Percentiles rank a stretch among this genome's conserved stretches.
These are phyloP conservation scores for Pyricularia sp. DNA, from an alignment of 2,329 filamentous ascomycete species.

Conservation along the genomic window DNA sequence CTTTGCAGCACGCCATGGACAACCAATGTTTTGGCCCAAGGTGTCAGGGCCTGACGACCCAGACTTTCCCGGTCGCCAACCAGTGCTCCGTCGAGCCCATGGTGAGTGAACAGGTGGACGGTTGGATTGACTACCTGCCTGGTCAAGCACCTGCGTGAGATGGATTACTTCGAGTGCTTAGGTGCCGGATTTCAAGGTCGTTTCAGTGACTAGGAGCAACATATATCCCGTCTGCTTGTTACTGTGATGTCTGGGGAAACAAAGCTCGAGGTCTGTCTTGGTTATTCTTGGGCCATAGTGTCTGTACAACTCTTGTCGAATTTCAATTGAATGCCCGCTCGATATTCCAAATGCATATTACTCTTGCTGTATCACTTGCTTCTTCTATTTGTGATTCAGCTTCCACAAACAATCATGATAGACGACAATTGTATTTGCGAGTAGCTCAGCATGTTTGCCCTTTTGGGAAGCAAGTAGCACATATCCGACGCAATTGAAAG, in stretches of 20 bases:
- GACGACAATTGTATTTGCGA: neutral
- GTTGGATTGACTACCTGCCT: constrained; percentile 14
- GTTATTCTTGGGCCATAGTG: neutral
- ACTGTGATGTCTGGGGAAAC: neutral
- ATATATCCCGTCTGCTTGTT: neutral
- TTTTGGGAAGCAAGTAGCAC: neutral
- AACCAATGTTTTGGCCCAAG: constrained; percentile 20
- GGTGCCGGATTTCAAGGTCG: too few species aligned
- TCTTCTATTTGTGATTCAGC: neutral
- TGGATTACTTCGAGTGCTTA: neutral
- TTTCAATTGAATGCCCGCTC: neutral
- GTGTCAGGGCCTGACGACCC: constrained; percentile 21
- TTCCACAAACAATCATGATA: neutral
- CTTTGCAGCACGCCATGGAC: constrained; percentile 22
- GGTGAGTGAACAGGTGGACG: constrained; percentile 21
- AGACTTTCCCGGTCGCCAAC: constrained; percentile 21
- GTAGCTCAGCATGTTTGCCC: neutral
- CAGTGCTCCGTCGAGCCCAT: constrained; percentile 20
- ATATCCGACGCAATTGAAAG: neutral
- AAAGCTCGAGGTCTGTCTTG: neutral
- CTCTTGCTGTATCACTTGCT: neutral
- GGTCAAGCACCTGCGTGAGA: neutral
- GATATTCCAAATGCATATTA: neutral
- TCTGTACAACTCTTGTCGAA: neutral
- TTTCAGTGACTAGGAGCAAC: neutral